Conservation (phyloP, 192 early-diverging fungal genomes). For the Mortierella claussenii region DNA sequence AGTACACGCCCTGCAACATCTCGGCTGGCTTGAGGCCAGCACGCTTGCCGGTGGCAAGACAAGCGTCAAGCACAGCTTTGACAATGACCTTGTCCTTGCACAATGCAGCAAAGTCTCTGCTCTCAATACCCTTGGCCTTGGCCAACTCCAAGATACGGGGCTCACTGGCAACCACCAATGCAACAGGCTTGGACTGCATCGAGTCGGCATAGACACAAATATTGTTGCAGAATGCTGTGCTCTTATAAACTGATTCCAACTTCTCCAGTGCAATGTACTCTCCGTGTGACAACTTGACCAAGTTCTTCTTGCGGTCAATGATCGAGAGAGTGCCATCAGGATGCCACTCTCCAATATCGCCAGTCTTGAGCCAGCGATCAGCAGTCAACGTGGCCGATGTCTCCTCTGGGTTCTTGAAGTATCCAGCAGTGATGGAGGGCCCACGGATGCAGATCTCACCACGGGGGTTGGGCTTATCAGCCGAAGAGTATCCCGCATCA, state of each 20-base stretch:
- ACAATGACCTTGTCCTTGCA: constrained; percentile 66
- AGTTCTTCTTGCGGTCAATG: constrained; percentile 94
- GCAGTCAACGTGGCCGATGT: constrained; percentile 74
- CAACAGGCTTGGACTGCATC: constrained; percentile 75
- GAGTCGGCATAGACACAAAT: constrained; percentile 83
- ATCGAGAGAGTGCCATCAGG: constrained; percentile 81
- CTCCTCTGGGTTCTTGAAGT: constrained; percentile 76
- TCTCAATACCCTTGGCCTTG: constrained; percentile 53
- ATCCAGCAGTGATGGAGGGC: constrained; percentile 79
- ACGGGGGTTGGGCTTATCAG: constrained; percentile 69
- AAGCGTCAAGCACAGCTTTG: constrained; percentile 57
- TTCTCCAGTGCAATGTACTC: constrained; percentile 97
- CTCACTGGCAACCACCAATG: constrained; percentile 77
- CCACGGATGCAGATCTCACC: constrained; percentile 92
- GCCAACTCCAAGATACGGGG: constrained; percentile 60
- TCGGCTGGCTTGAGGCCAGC: constrained; percentile 79
- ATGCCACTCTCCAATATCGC: constrained; percentile 90
- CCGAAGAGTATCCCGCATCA: constrained; percentile 68
- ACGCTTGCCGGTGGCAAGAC: constrained; percentile 66
- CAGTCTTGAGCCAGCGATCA: constrained; percentile 91
- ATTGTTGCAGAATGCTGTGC: constrained; percentile 75
- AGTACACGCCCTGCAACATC: constrained; percentile 69
- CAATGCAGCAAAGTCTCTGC: constrained; percentile 59
- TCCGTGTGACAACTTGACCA: constrained; percentile 91
- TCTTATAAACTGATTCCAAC: constrained; percentile 91